These are phyloP conservation scores for Cornus florida DNA, from an alignment of 148 eudicot species.

Conservation along the genomic window DNA sequence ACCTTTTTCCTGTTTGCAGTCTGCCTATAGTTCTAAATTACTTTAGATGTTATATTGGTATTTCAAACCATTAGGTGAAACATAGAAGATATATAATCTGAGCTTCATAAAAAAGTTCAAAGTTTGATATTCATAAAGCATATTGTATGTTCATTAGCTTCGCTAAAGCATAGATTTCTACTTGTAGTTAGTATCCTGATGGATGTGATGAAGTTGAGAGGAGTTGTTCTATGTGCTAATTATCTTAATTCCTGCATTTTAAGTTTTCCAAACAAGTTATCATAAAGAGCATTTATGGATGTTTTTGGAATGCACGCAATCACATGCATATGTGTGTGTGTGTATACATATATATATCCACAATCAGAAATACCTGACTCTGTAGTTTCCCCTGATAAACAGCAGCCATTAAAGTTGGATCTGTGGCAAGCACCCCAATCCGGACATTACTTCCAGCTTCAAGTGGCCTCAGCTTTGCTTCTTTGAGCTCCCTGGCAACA, in stretches of 20 bases:
- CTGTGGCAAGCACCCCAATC: constrained; percentile 51
- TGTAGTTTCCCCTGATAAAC: constrained; percentile 46
- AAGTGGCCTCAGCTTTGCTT: constrained; percentile 48
- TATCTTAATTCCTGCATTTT: background rate
- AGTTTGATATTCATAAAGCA: background rate
- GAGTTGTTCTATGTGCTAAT: background rate
- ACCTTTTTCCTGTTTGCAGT: background rate
- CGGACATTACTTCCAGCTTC: constrained; percentile 48
- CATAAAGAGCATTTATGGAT: background rate
- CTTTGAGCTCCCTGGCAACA: constrained; percentile 46
- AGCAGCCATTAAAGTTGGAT: constrained; percentile 30
- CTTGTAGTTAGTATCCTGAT: background rate
- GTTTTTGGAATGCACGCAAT: background rate
- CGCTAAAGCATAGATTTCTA: background rate
- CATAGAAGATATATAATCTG: background rate
- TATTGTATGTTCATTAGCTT: too few relatives aligned
- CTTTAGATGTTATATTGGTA: background rate
- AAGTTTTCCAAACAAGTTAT: background rate
- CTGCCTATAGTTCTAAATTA: background rate
- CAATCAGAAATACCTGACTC: constrained; percentile 33
- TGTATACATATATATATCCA: too few relatives aligned
- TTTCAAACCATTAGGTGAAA: background rate
- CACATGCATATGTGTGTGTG: too few relatives aligned
- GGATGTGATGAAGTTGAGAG: background rate
- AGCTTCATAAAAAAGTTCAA: background rate